Conservation (phyloP, 2,329 filamentous ascomycete species). For the Colletotrichum sp. region DNA sequence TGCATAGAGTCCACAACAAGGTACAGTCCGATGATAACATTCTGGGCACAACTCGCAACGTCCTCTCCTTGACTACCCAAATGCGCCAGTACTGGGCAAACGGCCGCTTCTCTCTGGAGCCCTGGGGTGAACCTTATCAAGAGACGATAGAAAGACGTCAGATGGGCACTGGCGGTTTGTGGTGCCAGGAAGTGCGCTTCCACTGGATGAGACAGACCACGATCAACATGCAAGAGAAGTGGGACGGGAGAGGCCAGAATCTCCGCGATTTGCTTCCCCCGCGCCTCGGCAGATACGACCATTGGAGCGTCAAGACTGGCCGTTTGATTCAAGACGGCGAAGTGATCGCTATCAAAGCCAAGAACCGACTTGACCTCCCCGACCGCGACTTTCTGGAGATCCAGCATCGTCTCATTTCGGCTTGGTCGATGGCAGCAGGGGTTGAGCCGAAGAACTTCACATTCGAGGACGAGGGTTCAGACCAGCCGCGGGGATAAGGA, state of each 20-base stretch:
- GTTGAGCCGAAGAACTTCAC: not conserved
- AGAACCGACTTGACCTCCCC: not conserved
- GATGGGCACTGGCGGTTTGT: not conserved
- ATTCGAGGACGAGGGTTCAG: not conserved
- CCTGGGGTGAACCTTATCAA: not conserved
- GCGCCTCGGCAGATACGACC: not conserved
- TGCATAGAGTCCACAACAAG: not conserved
- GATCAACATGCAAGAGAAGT: not conserved
- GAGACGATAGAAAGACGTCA: not conserved
- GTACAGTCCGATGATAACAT: not conserved
- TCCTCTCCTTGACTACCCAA: not conserved
- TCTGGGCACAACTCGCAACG: not conserved
- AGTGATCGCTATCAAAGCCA: not conserved
- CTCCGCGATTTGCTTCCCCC: not conserved
- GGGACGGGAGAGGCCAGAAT: not conserved
- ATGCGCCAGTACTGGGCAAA: not conserved
- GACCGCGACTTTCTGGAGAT: not conserved
- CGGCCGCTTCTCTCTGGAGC: not conserved
- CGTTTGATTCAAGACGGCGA: not conserved
- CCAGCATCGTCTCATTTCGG: not conserved
- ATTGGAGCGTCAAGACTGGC: not conserved
- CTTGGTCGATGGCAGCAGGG: not conserved
- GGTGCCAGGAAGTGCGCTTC: not conserved
- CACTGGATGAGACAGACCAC: not conserved
- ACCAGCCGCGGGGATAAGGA: rapidly evolving